A percentile compares a stretch with the other conserved stretches of the same genome.
Evolutionary conservation across 1,139 yeast species (phyloP).

Genomic region (Protomyces arabidopsidicola): DNA sequence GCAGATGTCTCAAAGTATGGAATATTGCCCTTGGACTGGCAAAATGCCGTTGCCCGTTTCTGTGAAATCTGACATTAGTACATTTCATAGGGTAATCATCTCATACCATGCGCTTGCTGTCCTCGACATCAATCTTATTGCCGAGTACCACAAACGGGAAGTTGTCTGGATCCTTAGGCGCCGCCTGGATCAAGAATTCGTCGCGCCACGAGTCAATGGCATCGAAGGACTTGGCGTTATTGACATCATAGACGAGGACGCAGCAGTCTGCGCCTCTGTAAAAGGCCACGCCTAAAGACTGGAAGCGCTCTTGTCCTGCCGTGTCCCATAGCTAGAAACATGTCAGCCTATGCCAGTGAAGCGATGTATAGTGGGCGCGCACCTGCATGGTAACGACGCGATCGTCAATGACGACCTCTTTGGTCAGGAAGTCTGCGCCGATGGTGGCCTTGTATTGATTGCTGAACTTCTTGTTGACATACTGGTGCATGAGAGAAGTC

Average conservation of each 20-base stretch:
- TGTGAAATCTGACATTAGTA: constrained; percentile 42
- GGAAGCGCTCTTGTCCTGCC: constrained; percentile 85
- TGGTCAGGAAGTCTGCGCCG: constrained; percentile 94
- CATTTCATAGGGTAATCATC: not conserved
- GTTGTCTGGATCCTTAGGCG: constrained; percentile 86
- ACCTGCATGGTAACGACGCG: constrained; percentile 63
- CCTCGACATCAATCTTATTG: constrained; percentile 92
- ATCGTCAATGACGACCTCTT: constrained; percentile 80
- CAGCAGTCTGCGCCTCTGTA: constrained; percentile 98
- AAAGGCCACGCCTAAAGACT: constrained; percentile 93
- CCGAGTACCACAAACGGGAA: constrained; percentile 95
- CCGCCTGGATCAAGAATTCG: constrained; percentile 89
- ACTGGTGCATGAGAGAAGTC: constrained; percentile 76
- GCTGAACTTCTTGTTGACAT: constrained; percentile 89
- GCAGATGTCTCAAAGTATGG: constrained; percentile 95
- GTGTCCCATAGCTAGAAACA: constrained; percentile 75
- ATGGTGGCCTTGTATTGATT: constrained; percentile 97
- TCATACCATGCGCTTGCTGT: constrained; percentile 68
- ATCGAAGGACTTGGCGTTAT: constrained; percentile 87
- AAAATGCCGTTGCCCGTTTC: constrained; percentile 80
- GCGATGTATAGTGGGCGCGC: constrained; percentile 43
- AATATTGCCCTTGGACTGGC: constrained; percentile 79
- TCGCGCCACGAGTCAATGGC: constrained; percentile 89
- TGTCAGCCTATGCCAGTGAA: constrained; percentile 38
- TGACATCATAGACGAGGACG: constrained; percentile 90